Percentiles rank a stretch among this genome's conserved stretches.
phyloP scores from a whole-genome alignment of 225 moss, liverwort and hornwort species.

The Polytrichum commune region DNA sequence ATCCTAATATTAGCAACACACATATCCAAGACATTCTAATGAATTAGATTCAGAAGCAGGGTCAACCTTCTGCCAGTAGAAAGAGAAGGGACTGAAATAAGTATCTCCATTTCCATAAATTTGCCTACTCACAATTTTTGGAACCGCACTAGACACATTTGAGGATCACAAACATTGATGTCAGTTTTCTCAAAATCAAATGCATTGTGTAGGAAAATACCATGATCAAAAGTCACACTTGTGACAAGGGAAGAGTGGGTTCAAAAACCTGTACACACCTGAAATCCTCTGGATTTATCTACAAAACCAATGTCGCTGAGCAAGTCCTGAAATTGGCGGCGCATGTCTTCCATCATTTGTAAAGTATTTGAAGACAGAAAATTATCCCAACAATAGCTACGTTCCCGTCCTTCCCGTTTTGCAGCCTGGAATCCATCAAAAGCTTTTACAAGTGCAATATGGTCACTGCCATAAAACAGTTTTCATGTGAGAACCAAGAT shows the following conservation, averaged over 20 bases:
- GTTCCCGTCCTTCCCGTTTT: constrained; percentile 78
- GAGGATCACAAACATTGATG: no score
- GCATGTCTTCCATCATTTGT: constrained; percentile 99
- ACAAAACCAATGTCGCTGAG: constrained; percentile 94
- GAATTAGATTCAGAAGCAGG: no score
- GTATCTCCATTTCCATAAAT: no score
- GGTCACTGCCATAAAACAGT: constrained; percentile 73
- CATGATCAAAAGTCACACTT: no score
- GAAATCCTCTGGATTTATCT: constrained; percentile 63
- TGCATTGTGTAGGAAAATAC: no score
- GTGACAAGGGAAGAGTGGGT: not conserved
- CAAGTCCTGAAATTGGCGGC: constrained; percentile 88
- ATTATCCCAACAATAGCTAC: constrained; percentile 96
- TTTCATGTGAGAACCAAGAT: constrained; percentile 6
- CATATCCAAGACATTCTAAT: no score
- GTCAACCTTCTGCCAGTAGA: no score
- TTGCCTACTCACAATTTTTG: no score
- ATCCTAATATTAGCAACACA: no score
- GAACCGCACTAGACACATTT: no score
- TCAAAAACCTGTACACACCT: constrained; percentile 26
- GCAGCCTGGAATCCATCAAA: constrained; percentile 90
- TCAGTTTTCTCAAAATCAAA: no score
- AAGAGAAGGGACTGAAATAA: no score
- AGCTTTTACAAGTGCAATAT: constrained; percentile 81
- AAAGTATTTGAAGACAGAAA: constrained; percentile 75